These are phyloP conservation scores for Fraxinus albicans DNA, from an alignment of 305 asterid species.

Conservation along the genomic window DNA sequence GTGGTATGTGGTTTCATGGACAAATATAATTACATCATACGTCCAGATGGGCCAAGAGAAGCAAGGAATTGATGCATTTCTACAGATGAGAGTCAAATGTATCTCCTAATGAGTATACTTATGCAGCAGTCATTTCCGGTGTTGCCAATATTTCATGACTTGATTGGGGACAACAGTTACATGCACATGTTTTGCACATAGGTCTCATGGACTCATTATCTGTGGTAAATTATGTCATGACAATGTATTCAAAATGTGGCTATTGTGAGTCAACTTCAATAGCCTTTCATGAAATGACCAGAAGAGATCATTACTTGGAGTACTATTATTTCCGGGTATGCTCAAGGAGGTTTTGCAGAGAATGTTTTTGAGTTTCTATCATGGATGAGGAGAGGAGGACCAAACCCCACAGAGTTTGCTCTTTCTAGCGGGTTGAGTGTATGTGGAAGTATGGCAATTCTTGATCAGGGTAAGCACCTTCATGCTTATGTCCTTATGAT, in stretches of 20 bases:
- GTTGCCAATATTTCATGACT: slow-evolving; percentile 60
- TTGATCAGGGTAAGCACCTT: no score
- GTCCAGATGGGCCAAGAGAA: no score
- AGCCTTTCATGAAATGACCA: slow-evolving; percentile 51
- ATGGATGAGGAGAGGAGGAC: no score
- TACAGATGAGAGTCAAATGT: slow-evolving; percentile 30
- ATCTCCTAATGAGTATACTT: slow-evolving; percentile 67
- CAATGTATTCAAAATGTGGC: slow-evolving; percentile 75
- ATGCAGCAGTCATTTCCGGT: slow-evolving; percentile 26
- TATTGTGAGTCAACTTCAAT: slow-evolving; percentile 39
- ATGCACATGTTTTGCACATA: slow-evolving; percentile 51
- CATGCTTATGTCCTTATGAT: no score
- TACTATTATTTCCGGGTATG: slow-evolving; percentile 66
- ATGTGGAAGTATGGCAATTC: no score
- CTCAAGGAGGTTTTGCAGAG: slow-evolving; percentile 68
- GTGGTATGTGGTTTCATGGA: no score
- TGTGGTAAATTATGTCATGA: slow-evolving; percentile 68
- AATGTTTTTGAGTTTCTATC: slow-evolving; percentile 65
- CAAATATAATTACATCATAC: no score
- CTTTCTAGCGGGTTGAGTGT: no score
- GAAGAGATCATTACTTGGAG: slow-evolving; percentile 78
- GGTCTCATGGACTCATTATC: slow-evolving; percentile 57
- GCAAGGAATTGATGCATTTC: no score
- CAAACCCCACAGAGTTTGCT: no score
- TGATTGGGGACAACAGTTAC: slow-evolving; percentile 75